Conservation (phyloP, 768 basidiomycete species). For the Crassisporium funariophilum region DNA sequence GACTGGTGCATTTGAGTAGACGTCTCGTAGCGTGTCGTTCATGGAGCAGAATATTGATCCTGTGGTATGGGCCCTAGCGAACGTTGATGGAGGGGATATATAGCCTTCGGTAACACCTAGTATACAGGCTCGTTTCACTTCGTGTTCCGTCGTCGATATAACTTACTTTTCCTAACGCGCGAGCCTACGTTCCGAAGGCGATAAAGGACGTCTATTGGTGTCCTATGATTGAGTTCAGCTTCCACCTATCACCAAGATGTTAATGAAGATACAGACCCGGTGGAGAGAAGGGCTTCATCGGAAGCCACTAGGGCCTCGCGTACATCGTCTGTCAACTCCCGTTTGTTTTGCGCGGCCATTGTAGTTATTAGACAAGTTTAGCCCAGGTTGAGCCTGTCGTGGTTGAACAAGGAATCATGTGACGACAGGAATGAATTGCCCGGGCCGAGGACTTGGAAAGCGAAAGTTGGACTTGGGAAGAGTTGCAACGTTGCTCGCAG, state of each 20-base stretch:
- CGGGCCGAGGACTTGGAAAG: too few species aligned
- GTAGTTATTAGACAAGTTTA: conserved; percentile 2
- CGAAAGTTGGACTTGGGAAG: too few species aligned
- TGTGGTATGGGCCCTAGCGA: conserved; percentile 41
- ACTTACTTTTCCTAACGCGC: conserved; percentile 63
- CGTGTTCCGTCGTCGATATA: conserved; percentile 7
- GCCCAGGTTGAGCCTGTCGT: too few species aligned
- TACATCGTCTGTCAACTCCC: conserved; percentile 27
- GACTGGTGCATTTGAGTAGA: conserved; percentile 30
- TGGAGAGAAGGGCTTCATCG: conserved; percentile 9
- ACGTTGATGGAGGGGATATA: conserved; percentile 38
- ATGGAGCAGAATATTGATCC: conserved; percentile 54
- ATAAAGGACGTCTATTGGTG: conserved; percentile 51
- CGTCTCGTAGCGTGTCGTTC: conserved; percentile 55
- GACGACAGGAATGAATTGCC: too few species aligned
- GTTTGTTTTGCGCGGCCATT: conserved; percentile 27
- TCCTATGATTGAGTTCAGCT: conserved; percentile 37
- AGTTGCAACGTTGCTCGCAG: too few species aligned
- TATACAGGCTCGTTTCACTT: conserved; percentile 25
- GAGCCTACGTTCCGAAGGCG: conserved; percentile 57
- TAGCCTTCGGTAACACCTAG: conserved; percentile 69
- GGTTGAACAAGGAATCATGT: too few species aligned
- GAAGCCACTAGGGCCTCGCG: conserved; percentile 9
- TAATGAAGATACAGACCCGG: conserved; percentile 10
- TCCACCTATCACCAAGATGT: too few species aligned